Percentiles rank a stretch among this genome's conserved stretches.
These are phyloP conservation scores for Arabidopsis suecica DNA, from an alignment of 345 rosid genomes.

Conservation along the genomic window DNA sequence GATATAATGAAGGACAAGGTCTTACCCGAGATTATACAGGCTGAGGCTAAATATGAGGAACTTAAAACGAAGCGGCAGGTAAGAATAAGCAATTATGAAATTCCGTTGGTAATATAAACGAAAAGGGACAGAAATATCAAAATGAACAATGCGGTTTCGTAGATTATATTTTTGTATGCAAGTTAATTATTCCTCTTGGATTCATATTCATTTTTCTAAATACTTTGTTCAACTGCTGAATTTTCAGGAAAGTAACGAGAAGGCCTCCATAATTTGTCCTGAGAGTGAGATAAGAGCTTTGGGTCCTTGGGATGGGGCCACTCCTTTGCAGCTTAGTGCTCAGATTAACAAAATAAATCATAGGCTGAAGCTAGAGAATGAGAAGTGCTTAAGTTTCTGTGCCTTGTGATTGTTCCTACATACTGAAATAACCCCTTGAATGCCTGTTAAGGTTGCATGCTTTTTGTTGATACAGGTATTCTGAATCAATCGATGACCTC, in stretches of 20 bases:
- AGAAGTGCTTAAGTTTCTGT: conserved; percentile 51
- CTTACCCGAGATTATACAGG: conserved; percentile 58
- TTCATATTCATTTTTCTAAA: background rate
- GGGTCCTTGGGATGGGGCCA: conserved; percentile 70
- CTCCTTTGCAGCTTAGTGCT: conserved; percentile 75
- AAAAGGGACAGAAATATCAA: background rate
- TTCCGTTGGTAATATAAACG: background rate
- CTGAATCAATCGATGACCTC: conserved; percentile 88
- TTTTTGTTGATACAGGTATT: conserved; percentile 53
- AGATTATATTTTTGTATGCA: background rate
- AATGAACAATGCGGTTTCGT: background rate
- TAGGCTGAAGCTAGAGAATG: conserved; percentile 74
- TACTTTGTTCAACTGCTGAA: conserved; percentile 1
- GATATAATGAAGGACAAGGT: conserved; percentile 70
- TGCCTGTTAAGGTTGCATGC: conserved; percentile 20
- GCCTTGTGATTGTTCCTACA: background rate
- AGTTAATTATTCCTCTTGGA: conserved; percentile 1
- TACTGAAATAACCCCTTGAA: background rate
- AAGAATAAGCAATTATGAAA: background rate
- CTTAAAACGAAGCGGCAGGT: conserved; percentile 70
- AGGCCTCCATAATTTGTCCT: conserved; percentile 88
- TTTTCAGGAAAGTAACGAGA: conserved; percentile 68
- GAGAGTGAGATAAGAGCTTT: conserved; percentile 79
- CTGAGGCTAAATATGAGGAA: conserved; percentile 61
- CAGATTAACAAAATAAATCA: conserved; percentile 60